Conservation (phyloP, 2,329 filamentous ascomycete species). For the Talaromyces sp. region DNA sequence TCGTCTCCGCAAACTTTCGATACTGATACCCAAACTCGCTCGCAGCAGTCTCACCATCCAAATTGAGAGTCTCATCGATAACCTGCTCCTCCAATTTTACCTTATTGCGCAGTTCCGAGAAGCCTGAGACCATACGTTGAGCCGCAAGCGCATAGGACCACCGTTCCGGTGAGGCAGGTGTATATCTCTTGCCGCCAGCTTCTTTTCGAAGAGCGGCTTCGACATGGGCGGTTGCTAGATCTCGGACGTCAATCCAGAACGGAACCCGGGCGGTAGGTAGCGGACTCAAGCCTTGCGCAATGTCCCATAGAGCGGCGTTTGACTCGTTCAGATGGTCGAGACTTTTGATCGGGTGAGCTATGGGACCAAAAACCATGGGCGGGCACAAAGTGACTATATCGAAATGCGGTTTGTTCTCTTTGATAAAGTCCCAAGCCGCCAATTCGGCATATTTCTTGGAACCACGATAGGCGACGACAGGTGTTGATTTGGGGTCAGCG, state of each 20-base stretch:
- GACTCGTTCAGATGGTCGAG: conserved; percentile 45
- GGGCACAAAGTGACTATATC: conserved; percentile 50
- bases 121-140: conserved; percentile 44
- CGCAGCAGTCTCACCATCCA: conserved; percentile 46
- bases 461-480: conserved; percentile 20
- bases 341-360: conserved; percentile 41
- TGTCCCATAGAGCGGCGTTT: conserved; percentile 44
- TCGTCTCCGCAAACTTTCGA: conserved; percentile 14
- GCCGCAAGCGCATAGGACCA: conserved; percentile 51
- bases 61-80: conserved; percentile 31
- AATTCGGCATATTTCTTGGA: conserved; percentile 22
- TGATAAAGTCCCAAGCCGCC: conserved; percentile 35
- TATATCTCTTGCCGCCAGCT: conserved; percentile 38
- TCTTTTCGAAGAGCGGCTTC: conserved; percentile 41
- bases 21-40: conserved; percentile 44
- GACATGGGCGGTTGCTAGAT: conserved; percentile 48
- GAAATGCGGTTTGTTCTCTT: conserved; percentile 35
- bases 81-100: conserved; percentile 20
- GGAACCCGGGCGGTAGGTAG: conserved; percentile 36
- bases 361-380: conserved; percentile 49
- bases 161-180: conserved; percentile 42
- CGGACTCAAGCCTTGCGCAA: conserved; percentile 38
- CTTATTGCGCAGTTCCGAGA: conserved; percentile 39
- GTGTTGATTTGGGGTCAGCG: conserved; percentile 1
- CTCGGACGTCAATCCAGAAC: conserved; percentile 49